Evolutionary conservation across 148 eudicot genomes (phyloP).

Genomic region (Pouteria glomerata): DNA sequence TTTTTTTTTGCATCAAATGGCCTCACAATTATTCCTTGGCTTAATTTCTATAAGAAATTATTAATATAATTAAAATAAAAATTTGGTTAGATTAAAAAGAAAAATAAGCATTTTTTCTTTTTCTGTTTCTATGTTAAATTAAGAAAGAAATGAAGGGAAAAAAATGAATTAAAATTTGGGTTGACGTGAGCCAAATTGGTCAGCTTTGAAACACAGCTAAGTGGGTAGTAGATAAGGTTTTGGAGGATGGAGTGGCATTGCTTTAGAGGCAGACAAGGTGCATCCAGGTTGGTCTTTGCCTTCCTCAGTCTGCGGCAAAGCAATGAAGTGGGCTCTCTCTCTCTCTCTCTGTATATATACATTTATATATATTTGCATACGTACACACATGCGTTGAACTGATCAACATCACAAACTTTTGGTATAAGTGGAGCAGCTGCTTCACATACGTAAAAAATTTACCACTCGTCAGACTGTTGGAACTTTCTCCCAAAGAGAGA

Average conservation of each 20-base stretch:
- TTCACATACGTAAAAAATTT: constrained; percentile 2
- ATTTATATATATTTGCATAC: neutral
- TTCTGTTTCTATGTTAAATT: neutral
- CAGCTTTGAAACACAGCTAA: neutral
- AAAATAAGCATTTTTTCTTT: too few species aligned
- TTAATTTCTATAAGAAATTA: too few species aligned
- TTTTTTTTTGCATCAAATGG: too few species aligned
- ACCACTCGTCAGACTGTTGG: constrained; percentile 5
- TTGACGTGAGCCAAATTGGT: neutral
- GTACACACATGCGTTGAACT: neutral
- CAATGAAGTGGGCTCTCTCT: neutral
- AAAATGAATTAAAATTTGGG: neutral
- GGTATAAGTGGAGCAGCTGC: neutral
- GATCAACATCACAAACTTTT: constrained; percentile 17
- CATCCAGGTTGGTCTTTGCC: constrained; percentile 18
- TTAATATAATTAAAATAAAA: neutral
- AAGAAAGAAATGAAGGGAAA: neutral
- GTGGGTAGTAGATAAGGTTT: constrained; percentile 12
- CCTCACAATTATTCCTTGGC: too few species aligned
- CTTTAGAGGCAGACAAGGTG: constrained; percentile 29
- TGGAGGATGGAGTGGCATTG: constrained; percentile 11
- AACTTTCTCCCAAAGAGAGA: neutral
- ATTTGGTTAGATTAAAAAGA: neutral
- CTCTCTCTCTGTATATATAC: neutral
- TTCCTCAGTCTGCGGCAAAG: constrained; percentile 19